These are phyloP conservation scores for Stenocarpella maydis DNA, from an alignment of 2,329 filamentous ascomycete species.

Conservation along the genomic window DNA sequence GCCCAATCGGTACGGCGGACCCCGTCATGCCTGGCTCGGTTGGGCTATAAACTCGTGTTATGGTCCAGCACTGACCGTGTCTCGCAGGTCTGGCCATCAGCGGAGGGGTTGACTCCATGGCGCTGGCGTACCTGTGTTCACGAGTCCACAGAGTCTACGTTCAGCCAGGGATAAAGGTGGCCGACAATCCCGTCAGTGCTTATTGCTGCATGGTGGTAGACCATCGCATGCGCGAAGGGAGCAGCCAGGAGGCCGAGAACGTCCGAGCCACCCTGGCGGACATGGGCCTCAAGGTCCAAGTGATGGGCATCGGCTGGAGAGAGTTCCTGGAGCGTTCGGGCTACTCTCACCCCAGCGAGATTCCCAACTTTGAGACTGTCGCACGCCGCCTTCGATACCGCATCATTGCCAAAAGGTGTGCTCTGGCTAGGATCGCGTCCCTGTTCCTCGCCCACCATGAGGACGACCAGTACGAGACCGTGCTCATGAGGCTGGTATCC, in stretches of 20 bases:
- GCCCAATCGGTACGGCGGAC: constrained; percentile 52
- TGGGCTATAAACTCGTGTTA: neutral
- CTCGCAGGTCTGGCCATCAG: constrained; percentile 78
- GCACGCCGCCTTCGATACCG: constrained; percentile 81
- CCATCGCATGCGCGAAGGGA: constrained; percentile 63
- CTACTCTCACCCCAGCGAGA: constrained; percentile 45
- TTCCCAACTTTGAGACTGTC: constrained; percentile 76
- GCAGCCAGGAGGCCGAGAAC: constrained; percentile 57
- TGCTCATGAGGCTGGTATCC: constrained; percentile 78
- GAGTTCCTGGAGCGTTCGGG: constrained; percentile 40
- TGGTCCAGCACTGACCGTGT: neutral
- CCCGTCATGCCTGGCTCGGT: neutral
- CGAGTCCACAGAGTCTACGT: constrained; percentile 51
- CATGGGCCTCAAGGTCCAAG: constrained; percentile 46
- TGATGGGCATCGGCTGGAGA: constrained; percentile 59
- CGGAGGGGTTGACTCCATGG: constrained; percentile 98
- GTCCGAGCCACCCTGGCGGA: constrained; percentile 50
- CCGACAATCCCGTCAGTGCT: constrained; percentile 52
- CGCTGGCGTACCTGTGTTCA: constrained; percentile 78
- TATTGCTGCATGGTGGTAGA: constrained; percentile 63
- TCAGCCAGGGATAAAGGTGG: constrained; percentile 47
- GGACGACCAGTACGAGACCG: constrained; percentile 91
- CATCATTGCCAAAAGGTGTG: constrained; percentile 70
- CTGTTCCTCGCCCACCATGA: constrained; percentile 86
- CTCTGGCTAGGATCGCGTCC: constrained; percentile 57